Conservation (phyloP, 768 basidiomycete species). For the Boletus bicolor region DNA sequence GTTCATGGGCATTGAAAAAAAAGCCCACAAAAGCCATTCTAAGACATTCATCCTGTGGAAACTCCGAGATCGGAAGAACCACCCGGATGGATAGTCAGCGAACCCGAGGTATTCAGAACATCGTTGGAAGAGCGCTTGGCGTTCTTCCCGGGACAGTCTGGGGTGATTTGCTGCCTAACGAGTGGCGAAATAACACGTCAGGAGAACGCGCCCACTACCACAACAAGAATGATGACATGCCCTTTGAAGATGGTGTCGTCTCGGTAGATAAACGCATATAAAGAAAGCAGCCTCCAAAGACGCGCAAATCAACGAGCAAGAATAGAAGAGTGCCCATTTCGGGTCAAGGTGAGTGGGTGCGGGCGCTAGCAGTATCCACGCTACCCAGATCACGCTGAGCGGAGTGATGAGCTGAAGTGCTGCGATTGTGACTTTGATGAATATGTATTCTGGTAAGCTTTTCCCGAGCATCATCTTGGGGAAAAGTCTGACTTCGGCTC, state of each 20-base stretch:
- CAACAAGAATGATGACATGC: constrained; percentile 17
- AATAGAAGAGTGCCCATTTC: constrained; percentile 5
- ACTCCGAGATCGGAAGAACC: constrained; percentile 43
- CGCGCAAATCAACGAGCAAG: constrained; percentile 32
- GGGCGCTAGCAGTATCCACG: constrained; percentile 17
- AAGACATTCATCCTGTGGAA: constrained; percentile 47
- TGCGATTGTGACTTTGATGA: constrained; percentile 46
- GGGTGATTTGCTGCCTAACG: constrained; percentile 38
- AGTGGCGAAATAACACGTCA: neutral
- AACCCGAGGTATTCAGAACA: constrained; percentile 33
- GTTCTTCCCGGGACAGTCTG: constrained; percentile 38
- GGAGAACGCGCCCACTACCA: neutral
- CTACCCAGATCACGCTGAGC: constrained; percentile 41
- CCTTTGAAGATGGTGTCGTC: constrained; percentile 45
- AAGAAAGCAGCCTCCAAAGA: constrained; percentile 49
- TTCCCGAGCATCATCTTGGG: constrained; percentile 43
- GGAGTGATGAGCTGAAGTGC: constrained; percentile 50
- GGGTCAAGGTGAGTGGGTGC: neutral
- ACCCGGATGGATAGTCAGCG: constrained; percentile 41
- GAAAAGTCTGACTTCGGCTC: neutral
- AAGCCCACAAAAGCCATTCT: constrained; percentile 66
- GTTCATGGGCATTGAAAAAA: constrained; percentile 45
- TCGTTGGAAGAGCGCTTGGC: constrained; percentile 46
- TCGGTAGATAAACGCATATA: constrained; percentile 46
- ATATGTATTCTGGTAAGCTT: constrained; percentile 48